These are phyloP conservation scores for Salvia hispanica DNA, from an alignment of 257 asterid species.

Conservation along the genomic window DNA sequence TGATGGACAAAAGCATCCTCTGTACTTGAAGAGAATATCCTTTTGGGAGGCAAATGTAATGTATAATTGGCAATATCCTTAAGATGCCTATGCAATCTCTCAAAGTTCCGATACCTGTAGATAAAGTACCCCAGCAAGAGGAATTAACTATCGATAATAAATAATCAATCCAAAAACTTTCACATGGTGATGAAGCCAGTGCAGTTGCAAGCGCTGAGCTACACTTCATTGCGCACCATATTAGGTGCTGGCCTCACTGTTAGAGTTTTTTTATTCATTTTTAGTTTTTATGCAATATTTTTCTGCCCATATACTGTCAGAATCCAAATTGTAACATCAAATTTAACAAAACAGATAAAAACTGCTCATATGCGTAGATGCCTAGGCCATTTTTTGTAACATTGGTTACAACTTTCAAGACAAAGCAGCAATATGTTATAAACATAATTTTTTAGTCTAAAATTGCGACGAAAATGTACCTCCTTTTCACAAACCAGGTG, in stretches of 20 bases:
- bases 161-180: slow-evolving; percentile 27
- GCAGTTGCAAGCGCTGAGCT: background rate
- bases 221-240: background rate
- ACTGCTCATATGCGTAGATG: background rate
- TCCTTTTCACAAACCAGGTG: slow-evolving; percentile 96
- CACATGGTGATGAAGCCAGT: slow-evolving; percentile 27
- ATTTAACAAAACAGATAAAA: slow-evolving; percentile 3
- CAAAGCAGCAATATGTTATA: slow-evolving; percentile 10
- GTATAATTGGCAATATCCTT: slow-evolving; percentile 94
- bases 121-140: slow-evolving; percentile 31
- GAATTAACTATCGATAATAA: slow-evolving; percentile 19
- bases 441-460: slow-evolving; percentile 26
- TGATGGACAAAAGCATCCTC: slow-evolving; percentile 98
- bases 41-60: slow-evolving; percentile 93
- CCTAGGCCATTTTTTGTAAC: background rate
- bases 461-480: slow-evolving; percentile 45
- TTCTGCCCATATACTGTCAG: background rate
- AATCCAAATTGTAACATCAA: background rate
- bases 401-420: background rate
- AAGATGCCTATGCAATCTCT: slow-evolving; percentile 92
- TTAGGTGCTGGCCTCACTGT: background rate
- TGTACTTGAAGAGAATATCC: slow-evolving; percentile 97
- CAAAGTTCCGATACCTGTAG: slow-evolving; percentile 89
- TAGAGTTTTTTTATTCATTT: background rate
- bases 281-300: background rate